Evolutionary conservation across 2,329 filamentous ascomycete genomes (phyloP).

Genomic region (Penicillium paneum): DNA sequence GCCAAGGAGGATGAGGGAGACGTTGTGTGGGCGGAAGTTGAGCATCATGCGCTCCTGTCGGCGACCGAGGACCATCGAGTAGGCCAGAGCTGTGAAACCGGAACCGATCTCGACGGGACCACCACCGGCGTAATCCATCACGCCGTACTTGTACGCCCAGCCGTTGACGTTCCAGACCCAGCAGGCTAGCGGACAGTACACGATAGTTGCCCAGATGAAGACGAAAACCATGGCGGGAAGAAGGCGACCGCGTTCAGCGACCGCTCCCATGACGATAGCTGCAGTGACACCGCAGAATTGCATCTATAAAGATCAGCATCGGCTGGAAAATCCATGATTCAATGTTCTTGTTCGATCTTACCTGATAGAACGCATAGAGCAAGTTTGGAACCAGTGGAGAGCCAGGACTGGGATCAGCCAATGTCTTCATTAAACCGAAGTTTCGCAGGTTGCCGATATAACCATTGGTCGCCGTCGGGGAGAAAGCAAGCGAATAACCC

Average conservation of each 20-base stretch:
- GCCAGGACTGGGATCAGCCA: slow-evolving; percentile 80
- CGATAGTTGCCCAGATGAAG: slow-evolving; percentile 94
- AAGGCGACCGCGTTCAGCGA: slow-evolving; percentile 89
- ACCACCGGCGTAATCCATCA: slow-evolving; percentile 93
- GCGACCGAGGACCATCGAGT: slow-evolving; percentile 91
- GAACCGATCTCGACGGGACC: slow-evolving; percentile 97
- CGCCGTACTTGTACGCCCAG: slow-evolving; percentile 86
- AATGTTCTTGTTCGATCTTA: slow-evolving; percentile 37
- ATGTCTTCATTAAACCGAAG: slow-evolving; percentile 82
- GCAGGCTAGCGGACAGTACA: slow-evolving; percentile 95
- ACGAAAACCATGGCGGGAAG: slow-evolving; percentile 92
- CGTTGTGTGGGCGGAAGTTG: slow-evolving; percentile 99
- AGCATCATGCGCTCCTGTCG: slow-evolving; percentile 99
- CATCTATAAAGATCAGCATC: slow-evolving; percentile 59
- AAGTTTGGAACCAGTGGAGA: slow-evolving; percentile 85
- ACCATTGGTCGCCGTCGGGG: slow-evolving; percentile 72
- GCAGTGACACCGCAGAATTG: slow-evolving; percentile 95
- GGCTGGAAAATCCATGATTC: not conserved
- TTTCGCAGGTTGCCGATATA: slow-evolving; percentile 89
- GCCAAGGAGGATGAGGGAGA: slow-evolving; percentile 92
- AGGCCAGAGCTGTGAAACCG: slow-evolving; percentile 87
- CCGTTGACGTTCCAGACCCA: slow-evolving; percentile 96
- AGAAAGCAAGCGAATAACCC: slow-evolving; percentile 96
- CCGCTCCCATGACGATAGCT: slow-evolving; percentile 85
- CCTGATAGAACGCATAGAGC: slow-evolving; percentile 91